Evolutionary conservation across 176 grass and related monocot species (phyloP), one percentile per base, ranked within the genome.

Genomic region (Bolboschoenus planiculmis): DNA sequence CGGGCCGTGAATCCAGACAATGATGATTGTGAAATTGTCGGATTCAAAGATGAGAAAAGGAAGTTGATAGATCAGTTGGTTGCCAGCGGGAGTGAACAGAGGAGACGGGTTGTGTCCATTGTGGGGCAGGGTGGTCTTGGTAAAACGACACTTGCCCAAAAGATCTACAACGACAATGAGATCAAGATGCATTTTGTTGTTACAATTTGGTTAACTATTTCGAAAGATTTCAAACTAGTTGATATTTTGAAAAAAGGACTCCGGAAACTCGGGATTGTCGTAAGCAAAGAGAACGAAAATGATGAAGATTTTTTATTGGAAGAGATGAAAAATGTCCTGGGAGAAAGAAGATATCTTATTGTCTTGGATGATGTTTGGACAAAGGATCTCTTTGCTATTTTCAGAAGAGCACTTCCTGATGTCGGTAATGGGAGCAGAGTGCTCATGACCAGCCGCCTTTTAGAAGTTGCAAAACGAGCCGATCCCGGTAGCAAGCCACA

Each of bases 51-150:
- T 53, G 81, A 83, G 34, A 83, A 71, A 20, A 47, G 27, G 42
- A 46, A 83, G 20, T 14, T 83, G 26, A 51, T 83, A 31, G 9
- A 62, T 4, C 60, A 83, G 43, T 70, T 83, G 21, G 43, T 83
- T 21, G 60, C 34, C 14, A 56, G 31, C 21, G 6, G 6, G 10
- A 31, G 8, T 13, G 37, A 4, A 40, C 57, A 14, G 15, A 53
- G 27, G 24, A 27, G 81, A 47, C 27, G 9, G 10, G 81, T 83
- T 48, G 18, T 83, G 53, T 83, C 81, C 18, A 70, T 83, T 50
- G 56, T 83, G 35, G 81, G 81, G 1, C 58, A 66, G 10, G 81
- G 61, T 36, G 81, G 81, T 33, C 81, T 71, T 71, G 66, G 66
- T 1, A 71, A 71, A n/a, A 71, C 66, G 3, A 71, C 66, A 44